Conservation (phyloP, 2,329 filamentous ascomycete genomes). For the Colletotrichum brevisporum region DNA sequence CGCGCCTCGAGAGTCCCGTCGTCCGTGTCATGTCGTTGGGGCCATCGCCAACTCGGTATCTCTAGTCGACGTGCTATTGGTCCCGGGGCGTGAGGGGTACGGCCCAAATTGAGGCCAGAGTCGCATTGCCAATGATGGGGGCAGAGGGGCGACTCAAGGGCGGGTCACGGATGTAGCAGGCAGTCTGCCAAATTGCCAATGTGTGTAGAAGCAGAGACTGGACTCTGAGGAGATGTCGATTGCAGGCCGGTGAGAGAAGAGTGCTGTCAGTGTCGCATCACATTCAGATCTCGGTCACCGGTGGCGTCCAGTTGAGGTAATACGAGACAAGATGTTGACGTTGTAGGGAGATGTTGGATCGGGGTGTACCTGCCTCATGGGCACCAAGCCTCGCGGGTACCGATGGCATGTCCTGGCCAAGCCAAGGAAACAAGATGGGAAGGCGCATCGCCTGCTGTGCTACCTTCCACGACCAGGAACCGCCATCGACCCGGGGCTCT, state of each 20-base stretch:
- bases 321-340: background rate
- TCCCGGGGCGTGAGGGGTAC: constrained; percentile 31
- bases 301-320: background rate
- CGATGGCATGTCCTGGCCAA: too few species aligned
- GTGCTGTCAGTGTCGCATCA: constrained; percentile 15
- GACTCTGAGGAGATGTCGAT: constrained; percentile 1
- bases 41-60: constrained; percentile 28
- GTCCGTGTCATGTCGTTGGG: constrained; percentile 33
- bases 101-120: constrained; percentile 25
- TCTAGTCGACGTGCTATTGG: constrained; percentile 32
- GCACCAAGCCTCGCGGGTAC: too few species aligned
- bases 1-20: too few species aligned
- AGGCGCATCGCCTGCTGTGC: too few species aligned
- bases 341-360: background rate
- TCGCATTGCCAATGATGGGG: constrained; percentile 32
- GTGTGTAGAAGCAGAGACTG: background rate
- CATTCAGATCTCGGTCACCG: constrained; percentile 26
- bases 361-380: background rate
- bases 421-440: too few species aligned
- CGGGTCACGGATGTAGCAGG: background rate
- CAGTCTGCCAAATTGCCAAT: too few species aligned
- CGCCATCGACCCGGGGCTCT: too few species aligned
- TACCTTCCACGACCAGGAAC: too few species aligned
- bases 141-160: constrained; percentile 4
- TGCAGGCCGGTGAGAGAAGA: constrained; percentile 18